Conservation (phyloP, 768 basidiomycete genomes). For the Leucocoprinus leucothites region DNA sequence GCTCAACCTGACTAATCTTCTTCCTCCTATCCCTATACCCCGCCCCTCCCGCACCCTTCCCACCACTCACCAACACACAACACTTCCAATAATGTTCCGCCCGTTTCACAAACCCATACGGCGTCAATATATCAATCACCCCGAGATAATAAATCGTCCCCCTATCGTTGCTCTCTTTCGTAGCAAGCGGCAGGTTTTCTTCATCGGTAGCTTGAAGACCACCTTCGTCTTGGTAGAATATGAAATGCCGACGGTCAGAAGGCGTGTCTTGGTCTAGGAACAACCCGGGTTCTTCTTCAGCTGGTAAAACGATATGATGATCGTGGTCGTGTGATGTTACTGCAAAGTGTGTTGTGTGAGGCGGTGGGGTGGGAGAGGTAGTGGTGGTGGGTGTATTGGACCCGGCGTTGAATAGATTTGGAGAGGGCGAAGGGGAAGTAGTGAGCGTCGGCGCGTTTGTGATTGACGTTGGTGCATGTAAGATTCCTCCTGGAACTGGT, state of each 20-base stretch:
- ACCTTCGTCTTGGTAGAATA: slow-evolving; percentile 97
- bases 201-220: slow-evolving; percentile 91
- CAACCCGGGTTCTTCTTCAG: slow-evolving; percentile 19
- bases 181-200: slow-evolving; percentile 39
- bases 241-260: slow-evolving; percentile 67
- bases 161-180: slow-evolving; percentile 32
- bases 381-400: too few species aligned
- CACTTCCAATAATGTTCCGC: slow-evolving; percentile 93
- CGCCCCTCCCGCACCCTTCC: slow-evolving; percentile 46
- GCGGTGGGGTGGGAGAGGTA: too few species aligned
- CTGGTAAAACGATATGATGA: not conserved
- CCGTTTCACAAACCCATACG: slow-evolving; percentile 75
- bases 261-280: slow-evolving; percentile 60
- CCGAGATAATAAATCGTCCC: slow-evolving; percentile 92
- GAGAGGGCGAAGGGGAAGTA: not conserved
- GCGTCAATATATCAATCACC: slow-evolving; percentile 95
- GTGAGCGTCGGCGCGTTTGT: not conserved
- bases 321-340: not conserved
- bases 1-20: slow-evolving; percentile 92
- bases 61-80: slow-evolving; percentile 46
- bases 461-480: not conserved
- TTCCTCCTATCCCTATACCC: slow-evolving; percentile 46
- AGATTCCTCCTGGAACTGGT: not conserved
- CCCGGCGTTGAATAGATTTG: not conserved
- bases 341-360: too few species aligned